A percentile compares a stretch with the other conserved stretches of the same genome.
phyloP scores from a whole-genome alignment of 257 asterid genomes.

The Jacaranda copaia region DNA sequence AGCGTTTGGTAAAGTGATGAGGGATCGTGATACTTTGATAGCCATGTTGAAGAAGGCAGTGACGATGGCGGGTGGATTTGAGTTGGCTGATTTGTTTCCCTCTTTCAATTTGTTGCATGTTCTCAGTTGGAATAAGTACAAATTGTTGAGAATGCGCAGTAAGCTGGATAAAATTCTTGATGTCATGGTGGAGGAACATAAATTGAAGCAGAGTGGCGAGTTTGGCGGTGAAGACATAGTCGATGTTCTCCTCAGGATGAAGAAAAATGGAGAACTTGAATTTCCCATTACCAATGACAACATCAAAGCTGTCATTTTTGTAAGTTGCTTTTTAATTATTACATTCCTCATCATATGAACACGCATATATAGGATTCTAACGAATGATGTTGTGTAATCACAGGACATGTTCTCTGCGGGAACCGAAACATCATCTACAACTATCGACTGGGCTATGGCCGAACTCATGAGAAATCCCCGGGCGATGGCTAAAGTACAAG shows the following conservation, averaged over 20 bases:
- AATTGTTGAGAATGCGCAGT: slow-evolving; percentile 29
- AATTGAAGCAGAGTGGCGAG: neutral
- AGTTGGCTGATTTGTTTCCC: neutral
- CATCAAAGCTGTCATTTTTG: slow-evolving; percentile 46
- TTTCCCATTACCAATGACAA: slow-evolving; percentile 36
- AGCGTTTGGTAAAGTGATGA: slow-evolving; percentile 37
- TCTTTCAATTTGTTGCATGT: too few species aligned
- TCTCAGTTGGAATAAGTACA: neutral
- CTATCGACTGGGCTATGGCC: too few species aligned
- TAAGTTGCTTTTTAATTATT: slow-evolving; percentile 8
- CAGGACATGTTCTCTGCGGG: neutral
- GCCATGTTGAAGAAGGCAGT: slow-evolving; percentile 13
- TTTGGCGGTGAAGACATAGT: slow-evolving; percentile 34
- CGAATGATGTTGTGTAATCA: too few species aligned
- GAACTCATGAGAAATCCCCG: too few species aligned
- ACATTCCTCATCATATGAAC: too few species aligned
- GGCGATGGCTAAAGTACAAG: too few species aligned
- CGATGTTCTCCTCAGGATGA: slow-evolving; percentile 39
- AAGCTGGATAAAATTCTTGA: slow-evolving; percentile 39
- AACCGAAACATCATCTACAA: too few species aligned
- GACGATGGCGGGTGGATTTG: slow-evolving; percentile 33
- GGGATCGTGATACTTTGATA: slow-evolving; percentile 30
- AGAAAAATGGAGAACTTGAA: slow-evolving; percentile 29
- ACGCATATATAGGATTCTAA: too few species aligned
- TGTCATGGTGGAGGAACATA: slow-evolving; percentile 40